Evolutionary conservation across 768 basidiomycete species (phyloP), one percentile per base, ranked within the genome.

Genomic region (Antrodiella citrinella): DNA sequence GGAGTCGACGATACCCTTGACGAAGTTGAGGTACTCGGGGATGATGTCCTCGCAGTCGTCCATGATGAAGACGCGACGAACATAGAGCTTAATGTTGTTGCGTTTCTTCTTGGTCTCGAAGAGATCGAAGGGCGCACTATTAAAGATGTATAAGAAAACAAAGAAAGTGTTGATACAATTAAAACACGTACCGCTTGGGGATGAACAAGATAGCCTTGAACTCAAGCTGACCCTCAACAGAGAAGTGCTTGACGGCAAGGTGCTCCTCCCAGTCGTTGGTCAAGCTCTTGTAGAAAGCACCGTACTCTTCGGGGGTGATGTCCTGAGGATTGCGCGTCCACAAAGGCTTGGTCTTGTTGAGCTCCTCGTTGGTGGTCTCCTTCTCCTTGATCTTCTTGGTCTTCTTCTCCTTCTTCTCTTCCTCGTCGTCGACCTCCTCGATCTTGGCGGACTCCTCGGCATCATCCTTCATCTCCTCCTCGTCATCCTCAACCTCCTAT

Each of bases 81-180:
- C 96, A 67, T 98, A 99, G 68, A 99, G 93, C 76, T 99, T 99
- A 81, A 99, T 98, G 87, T 98, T 98, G 82, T 97, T 97, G 64
- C 95, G 91, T 83, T 98, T 98, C 89, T 98, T 98, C 87, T 99
- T 98, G 54, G 89, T 90, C 77, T 99, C 96, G 74, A 99, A 99
- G 68, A 99, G 86, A 65, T 99, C 96, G 72, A 98, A 98, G 47
- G 96, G 96, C 41, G 95, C 96, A 54, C 93, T 93, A 48, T 22
- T 24, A 2, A 41, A 19, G 48, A 4, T 15, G 30, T 26, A 51
- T 56, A 26, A 55, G 48, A 44, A 49, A 54, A n/a, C 12, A 51
- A 23, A 24, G 15, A 24, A 5, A 9, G 23, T 25, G 21, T 13
- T 0, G 25, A 38, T 3, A 48, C 2, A 9, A 24, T 48, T 26